These are phyloP conservation scores for Steccherinum ochraceum DNA, from an alignment of 768 basidiomycete species.

Conservation along the genomic window DNA sequence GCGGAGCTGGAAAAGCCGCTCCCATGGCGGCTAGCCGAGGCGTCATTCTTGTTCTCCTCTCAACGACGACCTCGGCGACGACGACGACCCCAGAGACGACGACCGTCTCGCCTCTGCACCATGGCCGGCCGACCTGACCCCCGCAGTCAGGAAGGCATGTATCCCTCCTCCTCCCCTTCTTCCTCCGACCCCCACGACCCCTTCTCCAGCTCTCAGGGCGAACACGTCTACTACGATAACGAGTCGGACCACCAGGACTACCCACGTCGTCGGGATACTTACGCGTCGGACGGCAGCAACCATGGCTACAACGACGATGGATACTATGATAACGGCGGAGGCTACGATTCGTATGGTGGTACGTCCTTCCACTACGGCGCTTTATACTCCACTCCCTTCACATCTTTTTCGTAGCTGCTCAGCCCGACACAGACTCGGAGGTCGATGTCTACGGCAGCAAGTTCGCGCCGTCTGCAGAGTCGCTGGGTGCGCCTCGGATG, in stretches of 20 bases:
- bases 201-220: slow-evolving; percentile 39
- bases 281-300: slow-evolving; percentile 64
- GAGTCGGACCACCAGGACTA: slow-evolving; percentile 67
- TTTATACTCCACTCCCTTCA: slow-evolving; percentile 21
- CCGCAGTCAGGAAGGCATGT: slow-evolving; percentile 54
- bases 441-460: slow-evolving; percentile 65
- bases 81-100: slow-evolving; percentile 12
- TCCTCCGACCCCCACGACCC: slow-evolving; percentile 64
- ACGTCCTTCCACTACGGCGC: slow-evolving; percentile 4
- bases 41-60: slow-evolving; percentile 2
- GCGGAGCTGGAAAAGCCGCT: background rate
- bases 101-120: slow-evolving; percentile 9
- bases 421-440: slow-evolving; percentile 83
- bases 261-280: slow-evolving; percentile 55
- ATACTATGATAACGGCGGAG: slow-evolving; percentile 60
- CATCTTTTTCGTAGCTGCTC: slow-evolving; percentile 28
- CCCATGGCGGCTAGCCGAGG: background rate
- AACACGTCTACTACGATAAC: slow-evolving; percentile 56
- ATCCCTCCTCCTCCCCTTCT: slow-evolving; percentile 48
- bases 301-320: slow-evolving; percentile 40
- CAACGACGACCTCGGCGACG: slow-evolving; percentile 2
- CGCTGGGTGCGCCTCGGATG: slow-evolving; percentile 55
- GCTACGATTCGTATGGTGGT: slow-evolving; percentile 61
- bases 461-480: slow-evolving; percentile 71
- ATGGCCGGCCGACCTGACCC: slow-evolving; percentile 55